A percentile compares a stretch with the other conserved stretches of the same genome.
These are phyloP conservation scores for Sordariomycetes sp. DNA, from an alignment of 2,329 filamentous ascomycete genomes.

Conservation along the genomic window DNA sequence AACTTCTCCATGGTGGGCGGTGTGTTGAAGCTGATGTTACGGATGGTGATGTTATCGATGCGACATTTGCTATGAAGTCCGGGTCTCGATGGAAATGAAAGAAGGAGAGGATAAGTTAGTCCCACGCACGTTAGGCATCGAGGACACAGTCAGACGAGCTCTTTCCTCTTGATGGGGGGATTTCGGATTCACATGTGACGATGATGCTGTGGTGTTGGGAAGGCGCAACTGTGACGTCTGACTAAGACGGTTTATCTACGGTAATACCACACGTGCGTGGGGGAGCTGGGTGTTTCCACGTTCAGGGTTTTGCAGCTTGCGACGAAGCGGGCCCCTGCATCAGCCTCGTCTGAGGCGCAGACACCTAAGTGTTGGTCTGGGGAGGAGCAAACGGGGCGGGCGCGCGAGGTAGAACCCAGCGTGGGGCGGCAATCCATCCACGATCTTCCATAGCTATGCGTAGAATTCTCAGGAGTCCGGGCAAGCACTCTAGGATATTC, in stretches of 20 bases:
- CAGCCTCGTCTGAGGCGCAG: background rate
- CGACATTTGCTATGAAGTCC: background rate
- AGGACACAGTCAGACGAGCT: background rate
- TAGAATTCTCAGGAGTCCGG: background rate
- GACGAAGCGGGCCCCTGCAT: background rate
- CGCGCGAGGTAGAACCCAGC: background rate
- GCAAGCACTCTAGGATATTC: background rate
- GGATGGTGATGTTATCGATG: background rate
- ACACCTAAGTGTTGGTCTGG: too few species aligned
- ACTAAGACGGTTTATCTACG: background rate
- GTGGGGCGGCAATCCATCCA: background rate
- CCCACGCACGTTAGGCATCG: background rate
- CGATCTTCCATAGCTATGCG: background rate
- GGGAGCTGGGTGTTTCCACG: too few species aligned
- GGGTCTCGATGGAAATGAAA: background rate
- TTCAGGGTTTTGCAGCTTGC: background rate
- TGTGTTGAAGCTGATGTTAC: background rate
- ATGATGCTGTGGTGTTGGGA: background rate
- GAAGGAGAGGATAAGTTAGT: background rate
- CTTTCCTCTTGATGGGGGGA: background rate
- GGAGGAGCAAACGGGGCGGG: background rate
- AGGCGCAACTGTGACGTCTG: background rate
- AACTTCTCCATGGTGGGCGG: conserved; percentile 70
- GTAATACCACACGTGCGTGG: background rate
- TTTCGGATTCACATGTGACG: background rate